phyloP scores from a whole-genome alignment of 768 basidiomycete genomes.

The Gloeophyllum trabeum region DNA sequence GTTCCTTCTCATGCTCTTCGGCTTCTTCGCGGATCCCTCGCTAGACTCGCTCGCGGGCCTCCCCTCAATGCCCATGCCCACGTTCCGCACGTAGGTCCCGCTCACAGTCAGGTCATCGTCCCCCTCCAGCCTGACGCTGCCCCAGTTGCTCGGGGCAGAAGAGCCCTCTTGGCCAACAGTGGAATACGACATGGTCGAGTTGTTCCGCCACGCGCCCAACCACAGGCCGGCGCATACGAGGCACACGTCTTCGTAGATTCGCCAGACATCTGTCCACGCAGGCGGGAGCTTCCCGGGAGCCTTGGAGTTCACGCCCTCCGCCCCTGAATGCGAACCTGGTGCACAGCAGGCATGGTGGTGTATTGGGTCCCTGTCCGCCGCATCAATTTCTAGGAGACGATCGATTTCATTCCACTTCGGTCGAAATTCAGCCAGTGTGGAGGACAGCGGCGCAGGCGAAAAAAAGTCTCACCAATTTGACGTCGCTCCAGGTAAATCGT shows the following conservation, averaged over 20 bases:
- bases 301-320: conserved; percentile 13
- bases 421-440: conserved; percentile 1
- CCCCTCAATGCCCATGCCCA: conserved; percentile 68
- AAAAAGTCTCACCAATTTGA: conserved; percentile 44
- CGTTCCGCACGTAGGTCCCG: conserved; percentile 34
- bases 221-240: conserved; percentile 75
- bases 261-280: conserved; percentile 67
- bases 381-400: conserved; percentile 49
- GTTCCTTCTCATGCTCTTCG: conserved; percentile 21
- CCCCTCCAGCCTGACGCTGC: conserved; percentile 48
- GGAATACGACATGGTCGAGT: conserved; percentile 36
- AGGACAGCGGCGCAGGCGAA: not conserved
- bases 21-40: conserved; percentile 14
- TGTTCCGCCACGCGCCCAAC: conserved; percentile 56
- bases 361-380: conserved; percentile 11
- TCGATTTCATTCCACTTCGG: conserved; percentile 70
- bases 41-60: conserved; percentile 24
- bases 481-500: conserved; percentile 78
- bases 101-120: conserved; percentile 45
- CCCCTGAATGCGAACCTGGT: conserved; percentile 18
- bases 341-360: conserved; percentile 10
- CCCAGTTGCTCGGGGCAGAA: conserved; percentile 32
- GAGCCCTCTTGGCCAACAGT: conserved; percentile 26
- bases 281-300: conserved; percentile 16
- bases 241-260: conserved; percentile 78